phyloP scores from a whole-genome alignment of 257 asterid species.

The Lycium ferocissimum region DNA sequence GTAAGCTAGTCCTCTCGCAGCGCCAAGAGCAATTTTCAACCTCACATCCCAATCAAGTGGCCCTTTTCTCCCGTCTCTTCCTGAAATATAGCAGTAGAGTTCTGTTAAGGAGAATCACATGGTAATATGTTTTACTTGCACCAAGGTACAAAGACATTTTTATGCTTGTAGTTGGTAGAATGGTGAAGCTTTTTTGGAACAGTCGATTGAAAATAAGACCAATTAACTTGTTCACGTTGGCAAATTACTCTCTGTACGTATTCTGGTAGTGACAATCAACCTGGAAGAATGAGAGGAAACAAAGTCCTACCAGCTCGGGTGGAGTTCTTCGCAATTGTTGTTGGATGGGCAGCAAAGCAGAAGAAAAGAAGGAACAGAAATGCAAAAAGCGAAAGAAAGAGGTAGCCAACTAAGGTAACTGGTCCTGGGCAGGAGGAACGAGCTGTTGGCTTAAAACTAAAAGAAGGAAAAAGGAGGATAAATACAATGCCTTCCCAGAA shows the following conservation, averaged over 20 bases:
- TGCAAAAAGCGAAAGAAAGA: background rate
- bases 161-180: slow-evolving; percentile 25
- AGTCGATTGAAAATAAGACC: background rate
- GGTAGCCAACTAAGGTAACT: background rate
- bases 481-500: slow-evolving; percentile 12
- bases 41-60: slow-evolving; percentile 98
- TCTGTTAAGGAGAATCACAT: slow-evolving; percentile 16
- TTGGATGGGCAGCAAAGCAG: slow-evolving; percentile 13
- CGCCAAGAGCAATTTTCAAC: slow-evolving; percentile 93
- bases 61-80: slow-evolving; percentile 59
- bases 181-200: slow-evolving; percentile 24
- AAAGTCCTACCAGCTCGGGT: background rate
- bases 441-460: slow-evolving; percentile 3
- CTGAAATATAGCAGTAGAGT: slow-evolving; percentile 53
- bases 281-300: slow-evolving; percentile 5
- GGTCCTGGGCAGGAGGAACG: background rate
- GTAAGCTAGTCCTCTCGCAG: slow-evolving; percentile 97
- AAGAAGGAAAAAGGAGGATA: slow-evolving; percentile 23
- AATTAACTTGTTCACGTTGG: background rate
- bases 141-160: background rate
- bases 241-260: slow-evolving; percentile 1
- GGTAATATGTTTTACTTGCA: slow-evolving; percentile 5
- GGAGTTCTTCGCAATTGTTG: slow-evolving; percentile 1
- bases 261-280: slow-evolving; percentile 18
- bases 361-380: slow-evolving; percentile 20